Evolutionary conservation across 108 stramenopile species (phyloP), one percentile per base, ranked within the genome.

Genomic region (Skeletonema tropicum): DNA sequence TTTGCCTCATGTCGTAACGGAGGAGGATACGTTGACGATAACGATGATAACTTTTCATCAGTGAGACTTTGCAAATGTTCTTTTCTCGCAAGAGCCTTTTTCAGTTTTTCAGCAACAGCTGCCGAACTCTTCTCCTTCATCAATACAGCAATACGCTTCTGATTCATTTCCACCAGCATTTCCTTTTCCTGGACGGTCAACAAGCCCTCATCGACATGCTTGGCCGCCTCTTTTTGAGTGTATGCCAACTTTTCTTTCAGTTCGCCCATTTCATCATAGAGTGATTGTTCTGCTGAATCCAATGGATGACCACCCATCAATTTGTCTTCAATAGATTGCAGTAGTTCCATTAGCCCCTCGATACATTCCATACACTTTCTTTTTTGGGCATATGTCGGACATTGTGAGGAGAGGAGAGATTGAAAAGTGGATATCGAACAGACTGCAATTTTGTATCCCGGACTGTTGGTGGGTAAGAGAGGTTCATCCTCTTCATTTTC

Each of bases 201-300:
- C 5, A 71, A 75, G 2, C 92, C 92, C 9, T 84, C 80, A 33
- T 93, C 94, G 36, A 95, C 86, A 36, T 92, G 94, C n/a, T 66
- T 70, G 14, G 79, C 79, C 81, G 89, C 89, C 52, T 81, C 71
- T 32, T 88, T 86, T 66, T 86, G 80, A 12, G 89, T 80, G 21
- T 80, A 62, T 8, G 72, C 64, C 69, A 83, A 76, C 65, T 95
- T 95, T 52, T 90, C 83, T 61, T 87, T 82, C 63, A 93, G 74
- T 7, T 88, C 83, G 3, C 65, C 73, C n/a, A 90, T 74, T 9
- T 70, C 65, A 70, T 97, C 95, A 68, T 97, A 97, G 31, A 98
- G 84, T 6, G 77, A 71, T 82, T 97, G n/a, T n/a, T n/a, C n/a
- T n/a, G n/a, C n/a, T n/a, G n/a, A n/a, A n/a, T n/a, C n/a, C n/a